A percentile compares a stretch with the other conserved stretches of the same genome.
Evolutionary conservation across 2,329 filamentous ascomycete species (phyloP).

Genomic region (Stagonosporopsis vannaccii): DNA sequence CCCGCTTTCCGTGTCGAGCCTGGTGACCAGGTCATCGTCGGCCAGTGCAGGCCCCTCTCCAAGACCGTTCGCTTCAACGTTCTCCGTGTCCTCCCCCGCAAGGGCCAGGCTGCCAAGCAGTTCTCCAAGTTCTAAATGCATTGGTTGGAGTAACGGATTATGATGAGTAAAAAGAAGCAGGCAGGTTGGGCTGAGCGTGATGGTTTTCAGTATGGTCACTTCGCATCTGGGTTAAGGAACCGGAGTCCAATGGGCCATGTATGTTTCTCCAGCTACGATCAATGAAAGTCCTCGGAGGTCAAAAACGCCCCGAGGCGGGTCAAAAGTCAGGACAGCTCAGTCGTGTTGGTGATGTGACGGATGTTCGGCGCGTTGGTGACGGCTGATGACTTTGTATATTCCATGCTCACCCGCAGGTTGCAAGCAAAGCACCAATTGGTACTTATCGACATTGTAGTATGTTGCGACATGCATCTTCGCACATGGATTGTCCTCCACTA

Average conservation of each 20-base stretch:
- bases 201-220: slow-evolving; percentile 47
- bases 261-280: slow-evolving; percentile 52
- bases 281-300: slow-evolving; percentile 50
- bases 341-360: slow-evolving; percentile 14
- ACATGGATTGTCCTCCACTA: not conserved
- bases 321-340: slow-evolving; percentile 38
- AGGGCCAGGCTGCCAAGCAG: slow-evolving; percentile 95
- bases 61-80: slow-evolving; percentile 99
- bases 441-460: not conserved
- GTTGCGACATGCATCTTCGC: not conserved
- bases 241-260: slow-evolving; percentile 51
- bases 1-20: slow-evolving; percentile 99
- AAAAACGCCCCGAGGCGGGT: slow-evolving; percentile 47
- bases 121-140: slow-evolving; percentile 94
- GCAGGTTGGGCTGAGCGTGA: slow-evolving; percentile 38
- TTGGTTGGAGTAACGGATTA: slow-evolving; percentile 40
- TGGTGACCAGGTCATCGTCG: slow-evolving; percentile 98
- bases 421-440: not conserved
- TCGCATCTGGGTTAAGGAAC: slow-evolving; percentile 51
- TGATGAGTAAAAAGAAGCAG: slow-evolving; percentile 37
- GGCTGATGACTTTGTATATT: not conserved
- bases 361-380: not conserved
- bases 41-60: slow-evolving; percentile 98
- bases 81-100: slow-evolving; percentile 96
- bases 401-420: not conserved